Evolutionary conservation across 768 basidiomycete species (phyloP).

Genomic region (Boletus sp.): DNA sequence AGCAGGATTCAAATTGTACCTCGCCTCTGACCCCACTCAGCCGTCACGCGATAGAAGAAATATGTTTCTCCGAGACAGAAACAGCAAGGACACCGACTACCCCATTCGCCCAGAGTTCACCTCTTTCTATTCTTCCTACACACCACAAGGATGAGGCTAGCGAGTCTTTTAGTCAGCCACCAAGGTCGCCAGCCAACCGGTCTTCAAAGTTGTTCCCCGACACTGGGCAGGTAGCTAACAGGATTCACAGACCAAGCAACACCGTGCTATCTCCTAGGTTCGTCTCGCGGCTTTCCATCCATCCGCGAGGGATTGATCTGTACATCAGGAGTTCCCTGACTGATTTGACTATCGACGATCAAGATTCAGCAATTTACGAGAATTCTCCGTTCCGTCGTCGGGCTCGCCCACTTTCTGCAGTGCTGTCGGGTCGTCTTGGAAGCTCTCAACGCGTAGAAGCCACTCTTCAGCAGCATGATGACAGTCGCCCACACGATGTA

Average conservation of each 20-base stretch:
- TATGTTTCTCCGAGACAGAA: constrained; percentile 4
- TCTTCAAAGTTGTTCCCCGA: not conserved
- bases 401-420: not conserved
- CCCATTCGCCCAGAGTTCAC: not conserved
- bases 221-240: not conserved
- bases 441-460: constrained; percentile 3
- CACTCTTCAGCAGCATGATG: not conserved
- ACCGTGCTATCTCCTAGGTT: constrained; percentile 6
- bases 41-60: constrained; percentile 17
- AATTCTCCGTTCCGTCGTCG: not conserved
- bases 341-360: not conserved
- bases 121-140: not conserved
- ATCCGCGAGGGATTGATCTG: not conserved
- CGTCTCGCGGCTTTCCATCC: not conserved
- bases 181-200: not conserved
- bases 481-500: not conserved
- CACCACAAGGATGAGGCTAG: not conserved
- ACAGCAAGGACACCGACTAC: not conserved
- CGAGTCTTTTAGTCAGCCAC: not conserved
- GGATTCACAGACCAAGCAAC: not conserved
- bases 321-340: not conserved
- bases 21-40: constrained; percentile 21
- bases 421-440: not conserved
- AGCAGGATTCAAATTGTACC: not conserved
- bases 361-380: not conserved